A percentile compares a stretch with the other conserved stretches of the same genome.
Evolutionary conservation across 148 eudicot genomes (phyloP).

Genomic region (Rhododendron griersonianum): DNA sequence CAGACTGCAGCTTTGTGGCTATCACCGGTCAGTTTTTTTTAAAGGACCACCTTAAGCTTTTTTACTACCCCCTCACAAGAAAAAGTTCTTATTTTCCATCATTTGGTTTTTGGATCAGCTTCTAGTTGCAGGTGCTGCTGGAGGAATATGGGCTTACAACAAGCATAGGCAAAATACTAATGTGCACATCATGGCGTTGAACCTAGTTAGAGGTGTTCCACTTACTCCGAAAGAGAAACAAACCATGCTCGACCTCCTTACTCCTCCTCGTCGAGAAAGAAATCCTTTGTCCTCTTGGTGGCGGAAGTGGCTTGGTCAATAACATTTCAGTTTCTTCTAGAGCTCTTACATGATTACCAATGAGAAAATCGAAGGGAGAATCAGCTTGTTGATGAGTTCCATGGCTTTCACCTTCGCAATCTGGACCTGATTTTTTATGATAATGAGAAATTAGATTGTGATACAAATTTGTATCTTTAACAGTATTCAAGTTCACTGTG

Average conservation of each 20-base stretch:
- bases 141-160: conserved; percentile 78
- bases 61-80: neutral
- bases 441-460: neutral
- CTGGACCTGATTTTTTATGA: neutral
- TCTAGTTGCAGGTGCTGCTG: conserved; percentile 76
- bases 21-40: conserved; percentile 60
- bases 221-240: conserved; percentile 82
- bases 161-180: conserved; percentile 80
- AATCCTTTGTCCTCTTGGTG: conserved; percentile 53
- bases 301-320: conserved; percentile 41
- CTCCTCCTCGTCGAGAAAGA: conserved; percentile 69
- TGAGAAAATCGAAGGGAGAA: neutral
- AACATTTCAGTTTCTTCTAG: neutral
- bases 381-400: neutral
- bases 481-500: neutral
- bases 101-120: conserved; percentile 38
- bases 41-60: neutral
- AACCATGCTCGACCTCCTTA: conserved; percentile 83
- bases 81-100: neutral
- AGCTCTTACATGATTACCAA: neutral
- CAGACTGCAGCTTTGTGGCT: conserved; percentile 97
- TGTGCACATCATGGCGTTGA: conserved; percentile 87
- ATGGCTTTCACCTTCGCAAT: neutral
- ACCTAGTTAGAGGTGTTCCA: conserved; percentile 82
- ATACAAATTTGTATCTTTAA: neutral